phyloP scores from a whole-genome alignment of 345 rosid species.

The Trapa incisa region DNA sequence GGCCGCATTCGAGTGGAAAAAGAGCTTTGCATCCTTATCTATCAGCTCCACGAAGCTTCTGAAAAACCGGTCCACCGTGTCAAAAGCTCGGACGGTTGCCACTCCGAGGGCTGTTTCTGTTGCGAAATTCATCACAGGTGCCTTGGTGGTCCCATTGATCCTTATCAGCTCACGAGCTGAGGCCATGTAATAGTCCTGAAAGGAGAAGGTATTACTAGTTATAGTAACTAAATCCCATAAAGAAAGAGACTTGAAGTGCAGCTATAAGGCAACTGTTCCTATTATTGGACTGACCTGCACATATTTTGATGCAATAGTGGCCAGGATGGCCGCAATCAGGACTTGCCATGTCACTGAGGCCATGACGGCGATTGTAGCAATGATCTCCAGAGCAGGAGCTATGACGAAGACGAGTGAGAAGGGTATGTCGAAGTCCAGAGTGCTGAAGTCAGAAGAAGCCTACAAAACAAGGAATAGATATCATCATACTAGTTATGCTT shows the following conservation, averaged over 20 bases:
- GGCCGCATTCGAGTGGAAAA: conserved; percentile 64
- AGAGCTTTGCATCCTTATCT: conserved; percentile 57
- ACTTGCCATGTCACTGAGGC: conserved; percentile 79
- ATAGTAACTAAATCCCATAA: not conserved
- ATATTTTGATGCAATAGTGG: conserved; percentile 35
- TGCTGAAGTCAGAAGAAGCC: conserved; percentile 75
- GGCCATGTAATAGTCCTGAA: conserved; percentile 58
- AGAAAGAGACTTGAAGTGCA: not conserved
- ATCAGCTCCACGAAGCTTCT: conserved; percentile 46
- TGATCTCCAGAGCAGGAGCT: conserved; percentile 28
- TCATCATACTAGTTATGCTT: no score
- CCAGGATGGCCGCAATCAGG: conserved; percentile 44
- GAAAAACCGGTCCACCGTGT: conserved; percentile 49
- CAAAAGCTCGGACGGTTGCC: conserved; percentile 74
- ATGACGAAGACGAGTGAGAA: conserved; percentile 30
- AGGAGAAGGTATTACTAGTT: conserved; percentile 1
- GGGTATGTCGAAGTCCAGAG: conserved; percentile 52
- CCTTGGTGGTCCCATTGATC: conserved; percentile 86
- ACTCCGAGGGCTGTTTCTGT: conserved; percentile 82
- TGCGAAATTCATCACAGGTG: conserved; percentile 83
- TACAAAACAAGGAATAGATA: conserved; percentile 9
- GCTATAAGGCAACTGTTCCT: not conserved
- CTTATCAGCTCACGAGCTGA: conserved; percentile 74
- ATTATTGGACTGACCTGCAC: conserved; percentile 33
- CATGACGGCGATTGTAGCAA: conserved; percentile 34